A percentile compares a stretch with the other conserved stretches of the same genome.
Conservation (phyloP, 2,329 filamentous ascomycete species). For the Massarina eburnea region DNA sequence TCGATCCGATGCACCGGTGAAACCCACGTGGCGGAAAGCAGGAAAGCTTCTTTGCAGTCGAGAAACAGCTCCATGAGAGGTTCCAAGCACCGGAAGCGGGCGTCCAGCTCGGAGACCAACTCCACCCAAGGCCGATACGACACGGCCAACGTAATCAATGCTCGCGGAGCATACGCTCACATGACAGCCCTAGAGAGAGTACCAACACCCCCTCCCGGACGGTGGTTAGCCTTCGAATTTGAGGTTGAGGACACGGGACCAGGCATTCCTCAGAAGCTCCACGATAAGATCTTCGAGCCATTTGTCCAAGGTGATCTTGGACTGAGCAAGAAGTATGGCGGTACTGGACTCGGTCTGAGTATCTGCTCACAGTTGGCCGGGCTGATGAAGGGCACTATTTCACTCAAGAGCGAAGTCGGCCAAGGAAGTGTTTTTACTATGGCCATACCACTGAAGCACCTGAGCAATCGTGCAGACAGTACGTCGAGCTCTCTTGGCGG, state of each 20-base stretch:
- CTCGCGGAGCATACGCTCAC: constrained; percentile 39
- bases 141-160: constrained; percentile 51
- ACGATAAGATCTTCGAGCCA: constrained; percentile 85
- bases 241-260: constrained; percentile 87
- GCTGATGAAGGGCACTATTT: constrained; percentile 79
- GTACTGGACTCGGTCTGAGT: constrained; percentile 82
- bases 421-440: constrained; percentile 81
- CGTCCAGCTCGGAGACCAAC: constrained; percentile 35
- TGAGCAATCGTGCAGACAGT: constrained; percentile 66
- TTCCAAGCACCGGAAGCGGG: constrained; percentile 31
- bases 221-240: constrained; percentile 77
- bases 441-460: constrained; percentile 76
- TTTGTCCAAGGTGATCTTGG: constrained; percentile 93
- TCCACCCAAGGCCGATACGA: constrained; percentile 31
- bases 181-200: constrained; percentile 40
- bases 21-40: constrained; percentile 44
- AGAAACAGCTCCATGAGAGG: constrained; percentile 42
- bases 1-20: constrained; percentile 74
- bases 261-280: constrained; percentile 76
- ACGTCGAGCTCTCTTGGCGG: constrained; percentile 44
- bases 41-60: constrained; percentile 51
- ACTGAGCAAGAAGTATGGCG: constrained; percentile 85
- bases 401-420: constrained; percentile 69
- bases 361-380: constrained; percentile 85
- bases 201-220: constrained; percentile 58